phyloP scores from a whole-genome alignment of 2,329 filamentous ascomycete genomes.

The Monilinia fructigena region DNA sequence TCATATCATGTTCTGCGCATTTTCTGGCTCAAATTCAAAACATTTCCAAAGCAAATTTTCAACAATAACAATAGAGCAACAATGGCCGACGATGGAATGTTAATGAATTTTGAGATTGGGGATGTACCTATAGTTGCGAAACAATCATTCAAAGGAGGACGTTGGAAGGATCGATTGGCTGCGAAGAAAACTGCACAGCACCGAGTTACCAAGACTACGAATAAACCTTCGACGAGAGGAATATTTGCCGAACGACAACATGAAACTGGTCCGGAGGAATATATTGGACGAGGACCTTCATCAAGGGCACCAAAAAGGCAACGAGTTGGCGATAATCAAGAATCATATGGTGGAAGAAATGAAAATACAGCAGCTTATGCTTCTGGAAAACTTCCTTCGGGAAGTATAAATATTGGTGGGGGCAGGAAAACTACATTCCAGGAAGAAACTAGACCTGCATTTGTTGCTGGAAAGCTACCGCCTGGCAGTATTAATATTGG shows the following conservation, averaged over 20 bases:
- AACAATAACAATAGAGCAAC: slow-evolving; percentile 24
- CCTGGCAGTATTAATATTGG: slow-evolving; percentile 39
- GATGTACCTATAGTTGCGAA: slow-evolving; percentile 63
- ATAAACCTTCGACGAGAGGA: slow-evolving; percentile 31
- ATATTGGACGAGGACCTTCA: slow-evolving; percentile 35
- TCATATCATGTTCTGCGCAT: slow-evolving; percentile 24
- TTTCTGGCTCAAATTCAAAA: slow-evolving; percentile 8
- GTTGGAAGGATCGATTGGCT: slow-evolving; percentile 83
- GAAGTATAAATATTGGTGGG: slow-evolving; percentile 35
- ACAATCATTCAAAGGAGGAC: slow-evolving; percentile 77
- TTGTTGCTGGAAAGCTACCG: slow-evolving; percentile 42
- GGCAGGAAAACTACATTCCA: slow-evolving; percentile 24
- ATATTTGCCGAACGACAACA: slow-evolving; percentile 36
- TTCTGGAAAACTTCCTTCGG: slow-evolving; percentile 43
- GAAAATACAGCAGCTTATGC: slow-evolving; percentile 31
- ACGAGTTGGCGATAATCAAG: slow-evolving; percentile 40
- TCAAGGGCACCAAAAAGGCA: slow-evolving; percentile 47
- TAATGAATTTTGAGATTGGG: slow-evolving; percentile 84
- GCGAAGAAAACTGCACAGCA: slow-evolving; percentile 68
- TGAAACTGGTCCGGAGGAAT: slow-evolving; percentile 36
- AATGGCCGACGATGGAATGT: slow-evolving; percentile 95
- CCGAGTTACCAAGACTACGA: slow-evolving; percentile 44
- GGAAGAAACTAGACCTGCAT: slow-evolving; percentile 25
- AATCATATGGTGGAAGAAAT: slow-evolving; percentile 26
- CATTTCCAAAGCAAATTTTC: slow-evolving; percentile 15